phyloP scores from a whole-genome alignment of 106 monocot species.

The Ottelia alismoides region DNA sequence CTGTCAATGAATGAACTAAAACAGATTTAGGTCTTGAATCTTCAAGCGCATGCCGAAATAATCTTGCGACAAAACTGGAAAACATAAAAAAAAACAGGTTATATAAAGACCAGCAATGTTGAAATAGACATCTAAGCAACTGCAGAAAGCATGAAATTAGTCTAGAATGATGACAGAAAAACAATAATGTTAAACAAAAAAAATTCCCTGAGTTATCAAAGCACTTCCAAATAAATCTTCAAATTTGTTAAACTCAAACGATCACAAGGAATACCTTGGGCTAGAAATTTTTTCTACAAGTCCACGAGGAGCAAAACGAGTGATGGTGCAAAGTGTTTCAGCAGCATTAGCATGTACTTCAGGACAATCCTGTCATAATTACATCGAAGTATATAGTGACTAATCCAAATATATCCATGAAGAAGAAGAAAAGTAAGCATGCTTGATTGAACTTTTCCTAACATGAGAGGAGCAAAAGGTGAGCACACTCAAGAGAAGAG shows the following conservation, averaged over 20 bases:
- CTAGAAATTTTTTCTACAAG: constrained; percentile 9
- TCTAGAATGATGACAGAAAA: background rate
- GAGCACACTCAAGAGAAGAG: too few relatives aligned
- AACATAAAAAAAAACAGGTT: background rate
- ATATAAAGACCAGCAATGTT: background rate
- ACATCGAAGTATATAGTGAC: too few relatives aligned
- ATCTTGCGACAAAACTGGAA: constrained; percentile 9
- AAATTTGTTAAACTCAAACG: too few relatives aligned
- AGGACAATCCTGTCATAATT: constrained; percentile 29
- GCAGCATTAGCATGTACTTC: constrained; percentile 72
- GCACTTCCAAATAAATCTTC: too few relatives aligned
- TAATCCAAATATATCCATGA: too few relatives aligned
- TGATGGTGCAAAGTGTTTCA: constrained; percentile 50
- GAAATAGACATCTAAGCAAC: too few relatives aligned
- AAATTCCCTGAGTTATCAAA: too few relatives aligned
- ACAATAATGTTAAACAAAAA: too few relatives aligned
- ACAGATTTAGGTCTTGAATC: constrained; percentile 7
- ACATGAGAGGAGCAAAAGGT: too few relatives aligned
- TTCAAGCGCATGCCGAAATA: constrained; percentile 9
- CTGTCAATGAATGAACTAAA: constrained; percentile 6
- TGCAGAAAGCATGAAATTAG: background rate
- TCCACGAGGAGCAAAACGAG: constrained; percentile 41
- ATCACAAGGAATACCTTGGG: constrained; percentile 5
- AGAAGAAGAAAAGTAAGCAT: too few relatives aligned
- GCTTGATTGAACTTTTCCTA: too few relatives aligned